A percentile compares a stretch with the other conserved stretches of the same genome.
phyloP scores from a whole-genome alignment of 2,329 filamentous ascomycete genomes.

The Ceratocystis diversiconidia region DNA sequence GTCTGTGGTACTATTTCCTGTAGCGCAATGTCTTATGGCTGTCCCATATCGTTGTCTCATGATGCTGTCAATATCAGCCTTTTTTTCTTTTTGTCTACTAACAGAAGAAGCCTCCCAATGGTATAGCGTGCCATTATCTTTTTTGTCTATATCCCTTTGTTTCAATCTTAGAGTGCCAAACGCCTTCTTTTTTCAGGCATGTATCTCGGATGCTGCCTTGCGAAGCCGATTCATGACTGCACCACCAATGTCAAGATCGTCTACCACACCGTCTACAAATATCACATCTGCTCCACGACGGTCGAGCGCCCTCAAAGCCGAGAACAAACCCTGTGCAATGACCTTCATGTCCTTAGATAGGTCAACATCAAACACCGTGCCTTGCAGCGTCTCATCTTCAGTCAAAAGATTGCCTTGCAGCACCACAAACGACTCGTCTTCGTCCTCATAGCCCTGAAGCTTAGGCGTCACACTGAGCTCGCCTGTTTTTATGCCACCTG shows the following conservation, averaged over 20 bases:
- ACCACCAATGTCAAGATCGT: conserved; percentile 67
- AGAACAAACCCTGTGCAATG: conserved; percentile 80
- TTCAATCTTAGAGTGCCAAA: background rate
- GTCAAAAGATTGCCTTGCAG: conserved; percentile 29
- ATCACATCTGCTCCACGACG: conserved; percentile 65
- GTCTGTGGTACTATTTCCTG: background rate
- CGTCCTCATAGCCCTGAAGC: conserved; percentile 23
- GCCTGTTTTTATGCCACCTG: conserved; percentile 28
- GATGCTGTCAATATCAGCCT: background rate
- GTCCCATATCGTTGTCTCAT: background rate
- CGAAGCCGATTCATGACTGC: conserved; percentile 74
- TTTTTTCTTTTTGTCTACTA: background rate
- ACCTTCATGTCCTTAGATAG: conserved; percentile 56
- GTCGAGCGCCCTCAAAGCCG: conserved; percentile 73
- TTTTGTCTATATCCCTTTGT: conserved; percentile 1
- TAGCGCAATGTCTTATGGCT: background rate
- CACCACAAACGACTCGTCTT: conserved; percentile 27
- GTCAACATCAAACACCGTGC: conserved; percentile 50
- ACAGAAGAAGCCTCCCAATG: background rate
- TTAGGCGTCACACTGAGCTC: conserved; percentile 22
- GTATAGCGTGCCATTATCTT: background rate
- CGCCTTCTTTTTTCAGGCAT: conserved; percentile 25
- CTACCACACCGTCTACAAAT: conserved; percentile 76
- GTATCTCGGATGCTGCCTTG: conserved; percentile 56
- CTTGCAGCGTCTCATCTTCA: conserved; percentile 24